phyloP scores from a whole-genome alignment of 768 basidiomycete genomes.

The Lactarius akahatsu region DNA sequence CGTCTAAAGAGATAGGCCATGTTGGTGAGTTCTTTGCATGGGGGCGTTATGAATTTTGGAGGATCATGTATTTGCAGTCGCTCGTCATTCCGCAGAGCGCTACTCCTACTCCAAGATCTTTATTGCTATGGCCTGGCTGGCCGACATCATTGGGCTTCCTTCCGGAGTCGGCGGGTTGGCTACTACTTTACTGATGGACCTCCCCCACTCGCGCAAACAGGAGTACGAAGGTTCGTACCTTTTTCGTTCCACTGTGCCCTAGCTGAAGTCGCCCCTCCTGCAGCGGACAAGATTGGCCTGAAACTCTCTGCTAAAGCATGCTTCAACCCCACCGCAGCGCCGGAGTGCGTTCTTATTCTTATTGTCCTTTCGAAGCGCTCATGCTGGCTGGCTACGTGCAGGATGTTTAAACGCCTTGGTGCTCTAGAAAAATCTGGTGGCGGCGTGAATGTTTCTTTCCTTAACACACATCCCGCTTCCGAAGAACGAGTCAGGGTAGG shows the following conservation, averaged over 20 bases:
- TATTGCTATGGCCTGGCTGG: conserved; percentile 41
- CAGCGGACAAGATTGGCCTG: conserved; percentile 87
- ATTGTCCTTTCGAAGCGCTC: neutral
- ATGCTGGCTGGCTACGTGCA: neutral
- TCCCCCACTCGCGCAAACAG: conserved; percentile 80
- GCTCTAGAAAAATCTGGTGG: conserved; percentile 47
- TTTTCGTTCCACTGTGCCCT: neutral
- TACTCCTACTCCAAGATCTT: conserved; percentile 45
- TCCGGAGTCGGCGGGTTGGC: conserved; percentile 49
- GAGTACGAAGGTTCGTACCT: conserved; percentile 71
- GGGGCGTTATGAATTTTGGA: neutral
- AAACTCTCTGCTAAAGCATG: conserved; percentile 80
- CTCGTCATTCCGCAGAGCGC: conserved; percentile 54
- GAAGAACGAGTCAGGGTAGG: conserved; percentile 69
- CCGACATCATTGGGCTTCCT: conserved; percentile 57
- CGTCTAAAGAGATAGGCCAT: conserved; percentile 73
- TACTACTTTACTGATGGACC: conserved; percentile 54
- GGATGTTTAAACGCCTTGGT: conserved; percentile 71
- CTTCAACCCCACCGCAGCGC: conserved; percentile 76
- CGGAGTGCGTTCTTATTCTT: conserved; percentile 49
- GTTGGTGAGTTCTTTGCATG: conserved; percentile 45
- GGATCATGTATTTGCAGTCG: conserved; percentile 39
- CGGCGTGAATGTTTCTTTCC: conserved; percentile 50
- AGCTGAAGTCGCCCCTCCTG: neutral
- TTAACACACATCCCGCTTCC: conserved; percentile 80